phyloP scores from a whole-genome alignment of 31 red algal genomes.

The Asparagopsis taxiformis region DNA sequence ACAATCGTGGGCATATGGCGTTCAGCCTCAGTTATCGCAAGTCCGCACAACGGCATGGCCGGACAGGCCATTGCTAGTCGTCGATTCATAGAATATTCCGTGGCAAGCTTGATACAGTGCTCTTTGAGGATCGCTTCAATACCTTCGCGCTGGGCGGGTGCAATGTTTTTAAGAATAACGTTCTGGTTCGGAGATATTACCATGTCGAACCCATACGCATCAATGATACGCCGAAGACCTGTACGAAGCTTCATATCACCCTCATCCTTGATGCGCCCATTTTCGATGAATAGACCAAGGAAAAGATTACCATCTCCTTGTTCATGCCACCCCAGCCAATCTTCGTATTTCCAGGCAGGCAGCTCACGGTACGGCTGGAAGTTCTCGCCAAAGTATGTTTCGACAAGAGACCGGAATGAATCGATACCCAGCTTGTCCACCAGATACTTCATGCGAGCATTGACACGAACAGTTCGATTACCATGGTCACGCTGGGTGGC shows the following conservation, averaged over 20 bases:
- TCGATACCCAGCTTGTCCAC: constrained; percentile 92
- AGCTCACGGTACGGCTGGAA: constrained; percentile 76
- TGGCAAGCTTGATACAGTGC: constrained; percentile 61
- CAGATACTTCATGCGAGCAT: constrained; percentile 99
- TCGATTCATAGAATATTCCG: constrained; percentile 69
- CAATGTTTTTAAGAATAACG: constrained; percentile 85
- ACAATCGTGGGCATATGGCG: constrained; percentile 86
- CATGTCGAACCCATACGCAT: constrained; percentile 74
- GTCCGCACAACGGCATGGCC: constrained; percentile 91
- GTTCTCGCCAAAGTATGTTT: constrained; percentile 80
- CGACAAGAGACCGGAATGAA: constrained; percentile 82
- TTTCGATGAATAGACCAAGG: constrained; percentile 87
- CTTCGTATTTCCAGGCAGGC: constrained; percentile 86
- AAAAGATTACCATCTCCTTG: constrained; percentile 96
- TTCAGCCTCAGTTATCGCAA: constrained; percentile 92
- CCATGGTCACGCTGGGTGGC: constrained; percentile 98
- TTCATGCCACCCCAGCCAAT: constrained; percentile 98
- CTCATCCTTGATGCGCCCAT: constrained; percentile 94
- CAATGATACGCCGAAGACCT: constrained; percentile 74
- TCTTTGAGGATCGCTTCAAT: constrained; percentile 82
- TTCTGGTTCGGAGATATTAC: constrained; percentile 93
- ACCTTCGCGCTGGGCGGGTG: constrained; percentile 52
- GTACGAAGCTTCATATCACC: constrained; percentile 65
- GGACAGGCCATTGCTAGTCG: constrained; percentile 97
- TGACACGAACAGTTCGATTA: constrained; percentile 86